Conservation (phyloP, 176 grass and related monocot genomes). For the Ananas comosus region DNA sequence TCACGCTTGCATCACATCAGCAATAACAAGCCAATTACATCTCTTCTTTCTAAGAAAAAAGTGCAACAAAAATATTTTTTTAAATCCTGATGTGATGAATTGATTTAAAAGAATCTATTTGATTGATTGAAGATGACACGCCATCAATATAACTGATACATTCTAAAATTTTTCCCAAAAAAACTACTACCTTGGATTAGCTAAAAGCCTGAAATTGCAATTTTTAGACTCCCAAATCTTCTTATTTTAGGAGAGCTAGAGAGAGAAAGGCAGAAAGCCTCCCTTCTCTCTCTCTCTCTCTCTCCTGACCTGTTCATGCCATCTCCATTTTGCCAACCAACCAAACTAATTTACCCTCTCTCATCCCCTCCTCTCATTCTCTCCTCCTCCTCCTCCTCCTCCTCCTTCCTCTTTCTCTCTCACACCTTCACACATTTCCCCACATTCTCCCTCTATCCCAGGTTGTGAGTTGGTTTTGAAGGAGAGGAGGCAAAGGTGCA, state of each 20-base stretch:
- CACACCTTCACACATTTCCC: neutral
- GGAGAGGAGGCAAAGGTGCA: neutral
- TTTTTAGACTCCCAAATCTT: neutral
- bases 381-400: neutral
- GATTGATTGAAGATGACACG: too few species aligned
- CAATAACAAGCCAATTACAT: too few species aligned
- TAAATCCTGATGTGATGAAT: too few species aligned
- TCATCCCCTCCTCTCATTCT: neutral
- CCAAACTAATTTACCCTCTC: too few species aligned
- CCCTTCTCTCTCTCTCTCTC: neutral
- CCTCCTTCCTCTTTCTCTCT: neutral
- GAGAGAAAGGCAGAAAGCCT: neutral
- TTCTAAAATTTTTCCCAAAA: too few species aligned
- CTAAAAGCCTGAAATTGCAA: neutral
- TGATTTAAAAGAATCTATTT: too few species aligned
- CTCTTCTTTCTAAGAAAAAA: too few species aligned
- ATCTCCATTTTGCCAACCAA: neutral
- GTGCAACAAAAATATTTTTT: too few species aligned
- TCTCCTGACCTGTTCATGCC: neutral
- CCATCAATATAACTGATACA: too few species aligned
- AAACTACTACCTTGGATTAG: conserved; percentile 1
- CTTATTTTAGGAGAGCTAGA: neutral
- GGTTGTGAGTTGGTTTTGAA: neutral
- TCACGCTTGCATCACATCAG: too few species aligned
- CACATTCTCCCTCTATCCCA: neutral